Evolutionary conservation across 2,329 filamentous ascomycete genomes (phyloP), one percentile per base, ranked within the genome.

Genomic region (Cercospora sp.): DNA sequence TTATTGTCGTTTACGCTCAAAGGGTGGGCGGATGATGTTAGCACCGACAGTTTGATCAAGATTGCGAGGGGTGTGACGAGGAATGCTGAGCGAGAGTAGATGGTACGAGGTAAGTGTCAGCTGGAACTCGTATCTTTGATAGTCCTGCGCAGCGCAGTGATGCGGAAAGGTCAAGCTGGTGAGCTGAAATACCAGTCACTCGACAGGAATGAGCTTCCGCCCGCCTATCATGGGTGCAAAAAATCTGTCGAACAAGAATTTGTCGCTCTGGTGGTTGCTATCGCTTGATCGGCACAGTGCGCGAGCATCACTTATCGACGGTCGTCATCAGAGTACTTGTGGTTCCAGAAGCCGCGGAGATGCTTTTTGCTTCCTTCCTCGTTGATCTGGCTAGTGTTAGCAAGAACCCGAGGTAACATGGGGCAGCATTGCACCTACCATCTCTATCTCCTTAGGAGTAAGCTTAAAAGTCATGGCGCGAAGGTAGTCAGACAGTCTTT

Each of bases 401-500:
- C 45, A 51, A 51, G 1, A 2, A 3, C 3, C 0, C 26, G 9
- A 51, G 0, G 5, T 24, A 24, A 30, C 32, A 59, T 69, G 37
- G 70, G 57, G 43, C 37, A 59, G 1, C 9, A n/a, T 24, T 30
- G 3, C 18, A 67, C 72, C 66, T 37, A 76, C 76, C 69, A 84
- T 79, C 67, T 85, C 79, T 26, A 89, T 81, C 77, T 90, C 88
- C 55, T 80, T 81, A 0, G 86, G 85, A 5, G 85, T 89, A 70
- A 90, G 75, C 70, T 85, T 85, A 77, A 90, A 89, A 0, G 83
- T 85, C 71, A 85, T 79, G 1, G 80, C 80, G 24, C 85, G 79
- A 69, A 89, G 73, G 72, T 89, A 89, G 73, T 88, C 85, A 66
- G 81, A 85, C 75, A 90, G 71, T 16, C 87, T 80, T 70, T 86